A percentile compares a stretch with the other conserved stretches of the same genome.
phyloP scores from a whole-genome alignment of 1,284 basidiomycete genomes.

The Trichosporon coremiiforme region DNA sequence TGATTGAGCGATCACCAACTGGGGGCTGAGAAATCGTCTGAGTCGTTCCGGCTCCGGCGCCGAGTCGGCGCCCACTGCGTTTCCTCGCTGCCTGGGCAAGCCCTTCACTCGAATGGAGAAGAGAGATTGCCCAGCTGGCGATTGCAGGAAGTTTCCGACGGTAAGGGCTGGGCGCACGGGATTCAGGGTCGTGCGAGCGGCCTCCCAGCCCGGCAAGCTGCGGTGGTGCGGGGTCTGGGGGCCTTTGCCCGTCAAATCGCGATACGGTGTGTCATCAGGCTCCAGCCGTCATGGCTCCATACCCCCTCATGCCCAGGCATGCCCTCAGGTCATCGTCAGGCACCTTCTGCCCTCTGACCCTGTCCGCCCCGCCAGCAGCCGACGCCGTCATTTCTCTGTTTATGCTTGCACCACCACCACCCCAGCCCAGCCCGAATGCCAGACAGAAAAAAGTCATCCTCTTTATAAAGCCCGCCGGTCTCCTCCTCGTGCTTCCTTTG shows the following conservation, averaged over 20 bases:
- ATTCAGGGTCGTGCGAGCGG: background rate
- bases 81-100: background rate
- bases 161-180: background rate
- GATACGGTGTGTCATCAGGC: background rate
- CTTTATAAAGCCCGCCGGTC: slow-evolving; percentile 15
- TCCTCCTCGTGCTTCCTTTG: background rate
- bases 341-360: background rate
- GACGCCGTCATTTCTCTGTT: slow-evolving; percentile 7
- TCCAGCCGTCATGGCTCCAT: background rate
- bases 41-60: background rate
- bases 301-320: background rate
- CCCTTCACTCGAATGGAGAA: background rate
- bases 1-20: background rate
- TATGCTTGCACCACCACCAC: background rate
- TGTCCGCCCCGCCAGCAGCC: background rate
- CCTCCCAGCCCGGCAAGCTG: too few relatives aligned
- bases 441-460: slow-evolving; percentile 9
- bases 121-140: background rate
- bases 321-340: background rate
- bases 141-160: background rate
- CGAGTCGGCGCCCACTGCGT: background rate
- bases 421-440: background rate
- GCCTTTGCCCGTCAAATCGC: background rate
- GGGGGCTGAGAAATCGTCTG: background rate
- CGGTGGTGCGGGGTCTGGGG: background rate